Base-by-base conservation (phyloP, 2,329 filamentous ascomycete genomes). In the Cordyceps tenuipes region DNA sequence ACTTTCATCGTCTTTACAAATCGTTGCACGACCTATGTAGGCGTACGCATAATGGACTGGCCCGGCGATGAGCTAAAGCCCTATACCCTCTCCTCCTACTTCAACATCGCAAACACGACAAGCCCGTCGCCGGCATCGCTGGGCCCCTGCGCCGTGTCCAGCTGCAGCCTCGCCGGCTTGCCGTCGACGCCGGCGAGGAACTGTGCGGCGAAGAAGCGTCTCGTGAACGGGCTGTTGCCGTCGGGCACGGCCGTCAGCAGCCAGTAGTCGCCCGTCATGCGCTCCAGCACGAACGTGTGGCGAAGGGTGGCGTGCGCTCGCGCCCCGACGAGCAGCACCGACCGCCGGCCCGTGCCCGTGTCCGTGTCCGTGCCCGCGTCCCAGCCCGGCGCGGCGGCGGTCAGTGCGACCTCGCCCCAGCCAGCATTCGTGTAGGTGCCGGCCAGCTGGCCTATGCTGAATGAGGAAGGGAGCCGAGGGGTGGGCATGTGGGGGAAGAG, bases 231-330 rank as follows among this genome's bases (percentile, higher is more conserved):
- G 21, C 51, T 60, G 15, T 17, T 21, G 3, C n/a, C 51, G 7
- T 39, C 31, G 4, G 43, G 29, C 8, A 8, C 15, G 6, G 29
- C 19, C 6, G 19, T 39, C 17, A 46, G 1, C 3, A 49, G 26
- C 50, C 58, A 60, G 43, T 54, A 55, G 34, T 56, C 17, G 5
- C 51, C 58, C 5, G 58, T 49, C 10, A 55, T 34, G 26, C 49
- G 58, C 43, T 55, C 43, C 49, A 60, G 17, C 8, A 48, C 17
- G n/a, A 60, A 47, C 2, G 19, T 39, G 36, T 55, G 43, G 5
- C n/a, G 26, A 6, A 47, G 48, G 1, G 31, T 13, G 8, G 41
- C 31, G 15, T 60, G 19, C 12, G 41, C 31, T 5, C 58, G 58
- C 29, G 39, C 36, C 7, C 36, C 58, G 10, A 60, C 21, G 0